Base-by-base conservation (phyloP, 495 filamentous ascomycete genomes). In the Xylaria castorea region DNA sequence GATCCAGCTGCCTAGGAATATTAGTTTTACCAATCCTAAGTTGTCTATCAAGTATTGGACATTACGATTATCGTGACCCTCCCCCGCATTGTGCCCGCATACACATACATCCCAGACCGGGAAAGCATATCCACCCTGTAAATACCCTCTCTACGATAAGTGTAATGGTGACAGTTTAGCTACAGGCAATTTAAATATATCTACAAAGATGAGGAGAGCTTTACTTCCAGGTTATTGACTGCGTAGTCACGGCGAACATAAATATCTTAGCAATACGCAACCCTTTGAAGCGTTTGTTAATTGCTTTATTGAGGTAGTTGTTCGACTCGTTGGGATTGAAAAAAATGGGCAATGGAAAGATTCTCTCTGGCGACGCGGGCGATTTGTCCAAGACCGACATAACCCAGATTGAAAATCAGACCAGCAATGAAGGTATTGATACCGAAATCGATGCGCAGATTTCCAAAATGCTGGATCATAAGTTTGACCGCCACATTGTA, bases 401-500 rank as follows among this genome's bases (percentile, higher is more conserved):
- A 16, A 12, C 14, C 27, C 25, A 57, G 53, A 32, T 32, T 32
- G 27, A 57, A 16, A 16, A 30, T 32, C 53, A 32, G 16, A 32
- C 6, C 12, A 32, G 27, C 14, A 32, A 2, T 18, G 53, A 57
- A 57, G 16, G 14, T 32, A 51, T 51, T 3, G 27, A 32, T 32
- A 32, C 1, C 50, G n/a, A 22, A 20, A n/a, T 57, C 53, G 53
- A 57, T 14, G 27, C 27, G 27, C 53, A 57, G 3, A 25, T 75
- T 48, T 73, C 75, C 71, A 71, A 50, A 25, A 46, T 50, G 0
- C 53, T 77, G 0, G 76, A 79, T 62, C 71, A 71, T 38, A 79
- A 77, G 36, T 74, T 79, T 53, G 85, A 85, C 74, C 57, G 74
- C 22, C 82, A 82, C 63, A 81, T 87, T 63, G 66, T 87, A 62